Base-by-base conservation (phyloP, 169 alveolate genomes). In the Plasmodium gallinaceum region DNA sequence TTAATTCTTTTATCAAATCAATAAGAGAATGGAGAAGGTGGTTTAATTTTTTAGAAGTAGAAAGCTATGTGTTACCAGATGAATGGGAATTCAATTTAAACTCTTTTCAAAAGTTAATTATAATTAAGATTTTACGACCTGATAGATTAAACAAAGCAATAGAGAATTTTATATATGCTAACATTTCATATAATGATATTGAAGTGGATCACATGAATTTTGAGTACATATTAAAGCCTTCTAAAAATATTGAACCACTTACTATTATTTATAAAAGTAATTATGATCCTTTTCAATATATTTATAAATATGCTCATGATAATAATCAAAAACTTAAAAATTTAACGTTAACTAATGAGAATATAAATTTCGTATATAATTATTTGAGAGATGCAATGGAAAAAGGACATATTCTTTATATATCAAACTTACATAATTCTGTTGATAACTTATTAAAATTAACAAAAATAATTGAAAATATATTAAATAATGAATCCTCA, bases 1-100 rank as follows among this genome's bases (percentile, higher is more conserved):
- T 86, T n/a, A 86, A 52, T 54, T 86, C 92, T 14, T 86, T 86
- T 26, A 73, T 86, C 70, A 86, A 86, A 73, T 86, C 92, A 1
- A 86, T 86, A 37, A 70, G 92, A 86, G 92, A 86, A 71, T 86
- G 92, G 92, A 86, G 92, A 86, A 70, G 85, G 58, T 86, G 92
- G 92, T 86, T 42, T 66, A 86, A 70, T 62, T 86, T 70, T 46
- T 64, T 70, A 39, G 88, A 86, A 71, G 92, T 71, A 39, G 92
- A 86, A 86, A 69, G 46, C 45, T n/a, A 70, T 26, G 88, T 48
- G 16, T 65, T 86, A 46, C 92, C 92, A 45, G 92, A 86, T 73
- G 88, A 86, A 86, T 86, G 92, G 92, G 92, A 86, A 86, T 70
- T 70, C n/a, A 86, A 86, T 86, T 86, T 86, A 66, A 86, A 70